Evolutionary conservation across 805 yeast genomes (phyloP).

Genomic region (Zygoascus flipseniorum): DNA sequence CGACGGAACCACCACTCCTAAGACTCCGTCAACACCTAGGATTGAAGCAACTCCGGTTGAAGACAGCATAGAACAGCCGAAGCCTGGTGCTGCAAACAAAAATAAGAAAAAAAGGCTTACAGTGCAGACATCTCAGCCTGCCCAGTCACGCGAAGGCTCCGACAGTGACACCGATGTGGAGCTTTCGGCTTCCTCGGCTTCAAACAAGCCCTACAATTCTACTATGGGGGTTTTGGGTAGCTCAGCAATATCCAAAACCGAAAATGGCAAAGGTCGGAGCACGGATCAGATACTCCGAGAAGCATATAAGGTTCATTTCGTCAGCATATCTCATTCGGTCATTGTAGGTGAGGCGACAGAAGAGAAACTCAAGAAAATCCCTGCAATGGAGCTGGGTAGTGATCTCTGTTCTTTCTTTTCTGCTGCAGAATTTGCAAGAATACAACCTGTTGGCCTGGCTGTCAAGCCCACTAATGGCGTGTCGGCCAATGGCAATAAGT

Average conservation of each 20-base stretch:
- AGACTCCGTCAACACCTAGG: neutral
- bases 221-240: neutral
- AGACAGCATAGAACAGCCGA: neutral
- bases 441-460: conserved; percentile 26
- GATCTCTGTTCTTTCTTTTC: conserved; percentile 18
- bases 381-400: conserved; percentile 9
- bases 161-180: conserved; percentile 10
- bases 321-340: conserved; percentile 4
- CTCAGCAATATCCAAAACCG: neutral
- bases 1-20: neutral
- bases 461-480: conserved; percentile 35
- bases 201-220: neutral
- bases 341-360: conserved; percentile 1
- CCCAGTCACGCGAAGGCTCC: conserved; percentile 2
- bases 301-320: conserved; percentile 10
- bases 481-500: conserved; percentile 48
- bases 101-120: conserved; percentile 5
- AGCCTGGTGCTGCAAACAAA: neutral
- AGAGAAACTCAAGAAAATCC: conserved; percentile 4
- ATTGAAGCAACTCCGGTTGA: neutral
- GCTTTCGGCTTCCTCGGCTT: neutral
- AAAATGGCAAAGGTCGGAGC: neutral
- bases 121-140: conserved; percentile 1
- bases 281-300: neutral
- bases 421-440: conserved; percentile 17